Percentiles rank a stretch among this genome's conserved stretches.
Conservation (phyloP, 148 eudicot genomes). For the Rhododendron molle region DNA sequence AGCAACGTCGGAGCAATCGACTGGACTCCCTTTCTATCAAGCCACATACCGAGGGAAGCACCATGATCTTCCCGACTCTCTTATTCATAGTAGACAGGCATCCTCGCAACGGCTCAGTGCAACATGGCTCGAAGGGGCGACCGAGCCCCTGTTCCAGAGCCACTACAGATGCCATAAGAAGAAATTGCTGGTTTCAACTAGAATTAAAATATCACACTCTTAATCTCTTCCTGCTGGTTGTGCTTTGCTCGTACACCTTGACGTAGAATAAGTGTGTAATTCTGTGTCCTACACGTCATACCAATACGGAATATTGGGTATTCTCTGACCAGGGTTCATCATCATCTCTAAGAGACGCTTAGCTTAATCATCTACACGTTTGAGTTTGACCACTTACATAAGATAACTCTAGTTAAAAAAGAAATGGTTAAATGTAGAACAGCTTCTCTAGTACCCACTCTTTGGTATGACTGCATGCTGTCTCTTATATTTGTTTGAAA, state of each 20-base stretch:
- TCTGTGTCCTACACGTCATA: background rate
- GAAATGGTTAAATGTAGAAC: background rate
- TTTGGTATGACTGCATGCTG: conserved; percentile 1
- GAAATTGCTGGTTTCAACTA: background rate
- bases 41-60: too few relatives aligned
- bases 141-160: too few relatives aligned
- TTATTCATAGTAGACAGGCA: too few relatives aligned
- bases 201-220: background rate
- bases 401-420: background rate
- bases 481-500: background rate
- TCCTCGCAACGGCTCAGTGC: too few relatives aligned
- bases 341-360: background rate
- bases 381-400: background rate
- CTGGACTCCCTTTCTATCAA: too few relatives aligned
- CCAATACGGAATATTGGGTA: background rate
- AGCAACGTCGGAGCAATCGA: too few relatives aligned
- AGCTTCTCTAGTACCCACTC: background rate
- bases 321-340: background rate
- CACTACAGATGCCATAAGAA: background rate
- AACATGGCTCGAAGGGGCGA: too few relatives aligned
- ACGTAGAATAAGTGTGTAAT: background rate
- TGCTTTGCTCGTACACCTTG: background rate
- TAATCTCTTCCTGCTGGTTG: background rate
- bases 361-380: background rate
- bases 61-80: too few relatives aligned